phyloP scores from a whole-genome alignment of 2,329 filamentous ascomycete genomes.

The Cryphonectria nitschkei region DNA sequence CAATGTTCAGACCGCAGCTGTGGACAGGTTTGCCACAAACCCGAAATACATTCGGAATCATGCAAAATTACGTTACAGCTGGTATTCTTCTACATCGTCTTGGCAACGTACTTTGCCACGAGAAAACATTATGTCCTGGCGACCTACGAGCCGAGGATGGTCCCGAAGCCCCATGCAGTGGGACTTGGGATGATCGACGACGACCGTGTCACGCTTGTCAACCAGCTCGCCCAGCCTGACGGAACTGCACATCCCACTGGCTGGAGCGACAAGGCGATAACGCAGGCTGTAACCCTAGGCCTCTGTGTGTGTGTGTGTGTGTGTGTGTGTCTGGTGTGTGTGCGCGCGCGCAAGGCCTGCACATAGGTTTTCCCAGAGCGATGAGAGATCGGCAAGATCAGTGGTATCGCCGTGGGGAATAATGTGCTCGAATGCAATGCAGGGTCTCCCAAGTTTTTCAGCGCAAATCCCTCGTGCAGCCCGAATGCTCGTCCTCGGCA shows the following conservation, averaged over 20 bases:
- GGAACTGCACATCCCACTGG: conserved; percentile 25
- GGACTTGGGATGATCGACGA: not conserved
- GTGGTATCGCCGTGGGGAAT: conserved; percentile 2
- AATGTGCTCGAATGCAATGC: conserved; percentile 3
- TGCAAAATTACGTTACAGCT: not conserved
- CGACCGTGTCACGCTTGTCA: not conserved
- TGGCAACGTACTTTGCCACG: not conserved
- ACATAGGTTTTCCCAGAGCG: not conserved
- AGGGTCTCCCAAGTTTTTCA: conserved; percentile 3
- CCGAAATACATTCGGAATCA: not conserved
- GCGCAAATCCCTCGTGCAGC: not conserved
- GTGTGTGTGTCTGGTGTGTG: too few relatives aligned
- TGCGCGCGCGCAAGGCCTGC: conserved; percentile 1
- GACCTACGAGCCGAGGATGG: not conserved
- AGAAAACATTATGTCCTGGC: not conserved
- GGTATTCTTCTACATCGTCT: not conserved
- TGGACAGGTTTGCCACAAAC: not conserved
- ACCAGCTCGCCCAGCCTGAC: not conserved
- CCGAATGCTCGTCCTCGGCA: not conserved
- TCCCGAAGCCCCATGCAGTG: conserved; percentile 1
- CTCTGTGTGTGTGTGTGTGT: not conserved
- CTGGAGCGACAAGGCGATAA: conserved; percentile 25
- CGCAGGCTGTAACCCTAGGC: conserved; percentile 20
- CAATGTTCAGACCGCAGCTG: not conserved
- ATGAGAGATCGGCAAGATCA: conserved; percentile 14